Conservation (phyloP, 371 early-diverging fungal genomes). For the Funneliformis caledonium region DNA sequence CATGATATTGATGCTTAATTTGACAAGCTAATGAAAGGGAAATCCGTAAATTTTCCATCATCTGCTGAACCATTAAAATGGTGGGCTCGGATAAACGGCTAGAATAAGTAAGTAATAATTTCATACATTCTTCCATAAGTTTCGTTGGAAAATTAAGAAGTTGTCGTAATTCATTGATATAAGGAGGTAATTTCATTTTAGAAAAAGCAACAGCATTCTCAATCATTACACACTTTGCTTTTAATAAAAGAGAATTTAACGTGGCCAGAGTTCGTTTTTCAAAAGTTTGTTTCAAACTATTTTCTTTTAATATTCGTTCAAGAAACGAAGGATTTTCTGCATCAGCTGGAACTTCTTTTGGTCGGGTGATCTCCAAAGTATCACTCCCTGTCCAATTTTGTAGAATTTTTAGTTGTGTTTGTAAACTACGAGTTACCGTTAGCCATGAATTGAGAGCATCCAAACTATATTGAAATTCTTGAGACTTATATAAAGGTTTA, state of each 20-base stretch:
- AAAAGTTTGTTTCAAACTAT: conserved; percentile 78
- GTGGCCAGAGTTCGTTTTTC: conserved; percentile 73
- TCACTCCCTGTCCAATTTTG: conserved; percentile 85
- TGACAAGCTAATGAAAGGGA: conserved; percentile 73
- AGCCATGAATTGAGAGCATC: conserved; percentile 82
- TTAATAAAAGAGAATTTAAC: conserved; percentile 55
- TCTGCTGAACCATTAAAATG: conserved; percentile 75
- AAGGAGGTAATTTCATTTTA: conserved; percentile 73
- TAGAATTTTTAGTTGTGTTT: conserved; percentile 74
- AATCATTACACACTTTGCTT: conserved; percentile 72
- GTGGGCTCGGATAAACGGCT: conserved; percentile 72
- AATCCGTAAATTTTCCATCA: conserved; percentile 81
- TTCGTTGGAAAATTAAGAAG: conserved; percentile 80
- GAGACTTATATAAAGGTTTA: conserved; percentile 73
- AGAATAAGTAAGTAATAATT: conserved; percentile 76
- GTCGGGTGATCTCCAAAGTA: conserved; percentile 54
- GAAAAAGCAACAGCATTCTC: conserved; percentile 64
- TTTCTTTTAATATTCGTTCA: conserved; percentile 83
- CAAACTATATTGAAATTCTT: conserved; percentile 69
- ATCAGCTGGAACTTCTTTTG: conserved; percentile 33
- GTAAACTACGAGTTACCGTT: conserved; percentile 71
- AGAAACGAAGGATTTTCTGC: conserved; percentile 74
- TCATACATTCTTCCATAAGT: conserved; percentile 78
- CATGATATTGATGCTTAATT: conserved; percentile 72
- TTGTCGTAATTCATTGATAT: conserved; percentile 66